phyloP scores from a whole-genome alignment of 192 early-diverging fungal species.

The Coemansia sp. region DNA sequence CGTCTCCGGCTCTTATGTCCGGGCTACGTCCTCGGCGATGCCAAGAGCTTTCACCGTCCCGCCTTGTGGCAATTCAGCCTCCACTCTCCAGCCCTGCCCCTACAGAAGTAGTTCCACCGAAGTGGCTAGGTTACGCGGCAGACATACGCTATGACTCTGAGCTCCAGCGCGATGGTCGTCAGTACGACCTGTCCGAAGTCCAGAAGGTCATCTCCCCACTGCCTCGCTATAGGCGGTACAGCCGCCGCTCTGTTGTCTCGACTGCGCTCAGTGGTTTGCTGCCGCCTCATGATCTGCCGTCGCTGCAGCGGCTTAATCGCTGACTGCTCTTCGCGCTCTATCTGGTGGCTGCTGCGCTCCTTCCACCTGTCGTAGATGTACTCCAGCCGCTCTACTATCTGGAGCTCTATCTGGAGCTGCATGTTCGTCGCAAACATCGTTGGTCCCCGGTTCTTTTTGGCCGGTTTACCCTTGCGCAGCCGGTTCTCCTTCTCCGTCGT shows the following conservation, averaged over 20 bases:
- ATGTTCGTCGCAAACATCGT: background rate
- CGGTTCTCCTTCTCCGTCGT: background rate
- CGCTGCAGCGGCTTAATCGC: background rate
- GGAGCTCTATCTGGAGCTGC: background rate
- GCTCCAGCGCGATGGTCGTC: too few relatives aligned
- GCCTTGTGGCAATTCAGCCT: too few relatives aligned
- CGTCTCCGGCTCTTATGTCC: too few relatives aligned
- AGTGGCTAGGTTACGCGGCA: too few relatives aligned
- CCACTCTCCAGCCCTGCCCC: too few relatives aligned
- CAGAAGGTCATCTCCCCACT: too few relatives aligned
- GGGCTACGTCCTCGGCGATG: too few relatives aligned
- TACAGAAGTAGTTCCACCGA: too few relatives aligned
- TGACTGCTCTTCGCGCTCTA: background rate
- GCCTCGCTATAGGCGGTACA: too few relatives aligned
- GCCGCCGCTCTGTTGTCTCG: background rate
- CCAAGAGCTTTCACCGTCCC: too few relatives aligned
- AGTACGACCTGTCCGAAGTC: too few relatives aligned
- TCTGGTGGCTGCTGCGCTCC: background rate
- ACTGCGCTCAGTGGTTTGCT: background rate
- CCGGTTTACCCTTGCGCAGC: background rate
- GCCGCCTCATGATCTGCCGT: background rate
- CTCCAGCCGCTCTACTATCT: background rate
- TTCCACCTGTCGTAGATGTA: background rate
- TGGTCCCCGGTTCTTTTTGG: background rate
- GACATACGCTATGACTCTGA: too few relatives aligned